Percentiles rank a stretch among this genome's conserved stretches.
These are phyloP conservation scores for Shiraia sp. DNA, from an alignment of 2,329 filamentous ascomycete species.

Conservation along the genomic window DNA sequence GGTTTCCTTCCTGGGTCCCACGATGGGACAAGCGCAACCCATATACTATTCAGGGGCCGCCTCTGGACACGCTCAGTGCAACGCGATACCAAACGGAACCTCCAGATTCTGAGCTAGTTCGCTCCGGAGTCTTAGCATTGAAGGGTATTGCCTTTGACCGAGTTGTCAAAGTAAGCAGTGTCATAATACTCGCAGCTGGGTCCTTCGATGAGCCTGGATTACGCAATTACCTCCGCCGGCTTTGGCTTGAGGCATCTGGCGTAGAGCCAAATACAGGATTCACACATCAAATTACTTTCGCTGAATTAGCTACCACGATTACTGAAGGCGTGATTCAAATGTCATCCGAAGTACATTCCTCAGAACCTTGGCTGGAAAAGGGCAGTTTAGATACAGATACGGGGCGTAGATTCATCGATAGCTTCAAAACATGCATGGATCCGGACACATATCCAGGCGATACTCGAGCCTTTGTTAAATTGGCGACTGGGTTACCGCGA, in stretches of 20 bases:
- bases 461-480: background rate
- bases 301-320: background rate
- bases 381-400: background rate
- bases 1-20: conserved; percentile 1
- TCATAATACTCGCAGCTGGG: background rate
- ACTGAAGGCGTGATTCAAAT: background rate
- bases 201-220: background rate
- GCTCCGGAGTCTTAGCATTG: background rate
- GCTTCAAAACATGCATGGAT: background rate
- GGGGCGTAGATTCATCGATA: background rate
- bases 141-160: background rate
- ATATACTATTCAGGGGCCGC: too few relatives aligned
- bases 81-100: too few relatives aligned
- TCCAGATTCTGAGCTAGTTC: too few relatives aligned
- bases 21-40: background rate
- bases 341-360: background rate
- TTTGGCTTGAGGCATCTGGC: background rate
- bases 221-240: background rate
- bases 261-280: background rate
- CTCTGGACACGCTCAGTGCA: too few relatives aligned
- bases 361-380: background rate
- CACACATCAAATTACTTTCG: background rate
- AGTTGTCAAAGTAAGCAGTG: background rate
- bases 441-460: background rate
- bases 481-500: background rate